Percentiles rank a stretch among this genome's conserved stretches.
phyloP scores from a whole-genome alignment of 306 rosid genomes.

The Biancaea sappan region DNA sequence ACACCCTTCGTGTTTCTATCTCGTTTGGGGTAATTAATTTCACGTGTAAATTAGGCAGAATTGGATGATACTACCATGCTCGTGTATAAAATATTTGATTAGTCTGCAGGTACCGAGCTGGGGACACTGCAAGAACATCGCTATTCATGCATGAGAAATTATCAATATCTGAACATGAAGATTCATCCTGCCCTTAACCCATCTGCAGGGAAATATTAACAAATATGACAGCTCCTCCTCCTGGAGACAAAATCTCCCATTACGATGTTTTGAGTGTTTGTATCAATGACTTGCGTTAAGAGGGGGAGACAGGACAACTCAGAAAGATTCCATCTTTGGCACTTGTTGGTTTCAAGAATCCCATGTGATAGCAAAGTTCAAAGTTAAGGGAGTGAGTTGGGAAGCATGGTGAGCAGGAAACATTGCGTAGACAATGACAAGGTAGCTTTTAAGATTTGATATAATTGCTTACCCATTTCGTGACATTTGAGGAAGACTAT shows the following conservation, averaged over 20 bases:
- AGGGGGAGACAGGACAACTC: not conserved
- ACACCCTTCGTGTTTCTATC: too few relatives aligned
- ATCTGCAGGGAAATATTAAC: slow-evolving; percentile 25
- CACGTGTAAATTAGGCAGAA: slow-evolving; percentile 27
- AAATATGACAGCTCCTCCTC: slow-evolving; percentile 11
- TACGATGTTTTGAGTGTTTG: slow-evolving; percentile 17
- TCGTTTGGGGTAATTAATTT: slow-evolving; percentile 19
- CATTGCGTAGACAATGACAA: slow-evolving; percentile 20
- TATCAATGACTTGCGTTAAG: slow-evolving; percentile 17
- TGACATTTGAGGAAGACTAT: slow-evolving; percentile 15
- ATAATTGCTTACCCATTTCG: slow-evolving; percentile 4
- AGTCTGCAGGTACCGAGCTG: slow-evolving; percentile 25
- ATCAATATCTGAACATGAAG: slow-evolving; percentile 10
- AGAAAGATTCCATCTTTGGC: slow-evolving; percentile 26
- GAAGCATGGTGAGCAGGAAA: slow-evolving; percentile 10
- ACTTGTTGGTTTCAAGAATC: slow-evolving; percentile 2
- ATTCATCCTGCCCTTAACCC: slow-evolving; percentile 14
- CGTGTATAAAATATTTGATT: slow-evolving; percentile 18
- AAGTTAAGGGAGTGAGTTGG: slow-evolving; percentile 23
- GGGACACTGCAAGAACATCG: slow-evolving; percentile 37
- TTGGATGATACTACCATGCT: not conserved
- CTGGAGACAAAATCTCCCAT: slow-evolving; percentile 20
- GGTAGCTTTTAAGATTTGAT: slow-evolving; percentile 20
- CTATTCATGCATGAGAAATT: not conserved
- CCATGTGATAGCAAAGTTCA: slow-evolving; percentile 19